Evolutionary conservation across 345 rosid species (phyloP), one percentile per base, ranked within the genome.

Genomic region (Raphanus sativus): DNA sequence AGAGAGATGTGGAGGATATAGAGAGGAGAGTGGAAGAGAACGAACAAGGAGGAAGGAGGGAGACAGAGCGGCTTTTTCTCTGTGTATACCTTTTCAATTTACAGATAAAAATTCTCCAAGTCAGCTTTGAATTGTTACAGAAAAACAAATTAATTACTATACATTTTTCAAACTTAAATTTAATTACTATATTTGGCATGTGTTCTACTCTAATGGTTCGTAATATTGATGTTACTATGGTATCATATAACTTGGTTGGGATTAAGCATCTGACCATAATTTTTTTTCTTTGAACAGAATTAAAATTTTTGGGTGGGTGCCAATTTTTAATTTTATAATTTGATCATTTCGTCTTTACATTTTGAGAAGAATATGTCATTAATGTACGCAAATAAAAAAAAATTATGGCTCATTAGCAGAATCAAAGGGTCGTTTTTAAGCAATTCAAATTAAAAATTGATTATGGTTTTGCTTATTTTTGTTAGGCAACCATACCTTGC

Each of bases 401-500:
- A 60, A 0, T 6, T 38, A 8, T 55, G 67, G 54, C 52, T 70
- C 71, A 65, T 65, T 71, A 66, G 76, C 52, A 45, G 25, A 30
- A 70, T 65, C 25, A 40, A 55, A 40, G 52, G 34, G 58, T 62
- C 21, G 61, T 50, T 69, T 59, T 32, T 13, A 32, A 2, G 62
- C 5, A 32, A 6, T 48, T 75, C 6, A 0, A 11, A 40, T 3
- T 8, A 21, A 67, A 30, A 4, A 28, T 15, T 28, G 65, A 8
- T 54, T 62, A 7, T 63, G 6, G 16, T 8, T n/a, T 38, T 52
- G 21, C 28, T 55, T 3, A 25, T 17, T 17, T 70, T 70, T 62
- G 65, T 60, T 38, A 38, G 80, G 71, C 81, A 48, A 24, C 42
- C 70, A 36, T 69, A 26, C 62, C 70, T 70, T 70, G 60, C 60